These are phyloP conservation scores for Jatropha curcas DNA, from an alignment of 345 rosid species.

Conservation along the genomic window DNA sequence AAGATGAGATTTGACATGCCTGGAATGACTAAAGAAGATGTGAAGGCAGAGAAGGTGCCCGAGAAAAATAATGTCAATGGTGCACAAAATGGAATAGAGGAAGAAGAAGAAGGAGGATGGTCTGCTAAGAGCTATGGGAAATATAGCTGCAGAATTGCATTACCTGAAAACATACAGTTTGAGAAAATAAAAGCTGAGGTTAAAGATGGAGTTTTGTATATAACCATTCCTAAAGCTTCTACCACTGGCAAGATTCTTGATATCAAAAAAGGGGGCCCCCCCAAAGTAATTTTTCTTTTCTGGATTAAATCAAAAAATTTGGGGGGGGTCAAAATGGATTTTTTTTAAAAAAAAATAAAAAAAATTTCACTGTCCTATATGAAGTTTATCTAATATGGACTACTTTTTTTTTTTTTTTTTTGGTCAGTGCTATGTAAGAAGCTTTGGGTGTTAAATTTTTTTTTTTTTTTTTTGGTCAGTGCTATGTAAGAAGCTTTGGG, in stretches of 20 bases:
- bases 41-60: conserved; percentile 47
- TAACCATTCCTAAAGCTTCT: conserved; percentile 49
- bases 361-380: no score
- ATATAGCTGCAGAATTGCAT: conserved; percentile 52
- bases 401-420: no score
- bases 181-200: conserved; percentile 69
- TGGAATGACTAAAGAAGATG: conserved; percentile 66
- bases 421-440: no score
- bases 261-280: no score
- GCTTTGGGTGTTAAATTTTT: no score
- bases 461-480: no score
- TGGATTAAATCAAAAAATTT: no score
- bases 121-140: conserved; percentile 56
- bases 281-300: no score
- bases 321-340: no score
- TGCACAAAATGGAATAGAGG: conserved; percentile 2
- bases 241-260: conserved; percentile 14
- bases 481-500: no score
- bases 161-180: conserved; percentile 60
- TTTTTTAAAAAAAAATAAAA: no score
- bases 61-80: conserved; percentile 28
- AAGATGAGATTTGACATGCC: conserved; percentile 75
- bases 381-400: no score
- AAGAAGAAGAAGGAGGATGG: conserved; percentile 46
- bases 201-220: conserved; percentile 59